These are phyloP conservation scores for Mallotus japonicus DNA, from an alignment of 441 rosid species.

Conservation along the genomic window DNA sequence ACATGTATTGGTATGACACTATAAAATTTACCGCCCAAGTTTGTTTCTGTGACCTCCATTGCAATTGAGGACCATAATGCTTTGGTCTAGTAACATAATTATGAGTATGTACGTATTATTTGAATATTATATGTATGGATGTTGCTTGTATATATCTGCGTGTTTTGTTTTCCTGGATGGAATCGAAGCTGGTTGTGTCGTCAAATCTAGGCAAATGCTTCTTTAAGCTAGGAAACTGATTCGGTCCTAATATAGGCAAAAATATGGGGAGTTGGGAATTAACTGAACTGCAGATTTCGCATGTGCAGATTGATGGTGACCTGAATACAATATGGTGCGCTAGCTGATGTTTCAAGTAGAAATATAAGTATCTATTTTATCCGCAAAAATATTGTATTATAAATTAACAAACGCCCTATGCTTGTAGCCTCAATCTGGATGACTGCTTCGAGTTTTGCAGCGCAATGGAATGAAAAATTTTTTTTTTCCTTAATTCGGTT, in stretches of 20 bases:
- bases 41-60: neutral
- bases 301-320: neutral
- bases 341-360: no score
- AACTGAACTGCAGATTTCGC: neutral
- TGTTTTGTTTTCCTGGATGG: neutral
- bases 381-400: no score
- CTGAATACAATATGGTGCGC: neutral
- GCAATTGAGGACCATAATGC: neutral
- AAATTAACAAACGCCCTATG: no score
- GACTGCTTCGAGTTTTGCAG: no score
- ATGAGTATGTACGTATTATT: neutral
- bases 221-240: neutral
- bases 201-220: neutral
- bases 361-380: no score
- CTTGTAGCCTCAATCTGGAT: no score
- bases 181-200: neutral
- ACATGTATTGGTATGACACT: constrained; percentile 9
- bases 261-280: neutral
- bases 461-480: no score
- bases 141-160: neutral
- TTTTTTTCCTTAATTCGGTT: no score
- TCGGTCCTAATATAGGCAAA: neutral
- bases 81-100: neutral
- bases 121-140: neutral
- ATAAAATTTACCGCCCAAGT: neutral